These are phyloP conservation scores for Diaporthe batatas DNA, from an alignment of 2,329 filamentous ascomycete genomes.

Conservation along the genomic window DNA sequence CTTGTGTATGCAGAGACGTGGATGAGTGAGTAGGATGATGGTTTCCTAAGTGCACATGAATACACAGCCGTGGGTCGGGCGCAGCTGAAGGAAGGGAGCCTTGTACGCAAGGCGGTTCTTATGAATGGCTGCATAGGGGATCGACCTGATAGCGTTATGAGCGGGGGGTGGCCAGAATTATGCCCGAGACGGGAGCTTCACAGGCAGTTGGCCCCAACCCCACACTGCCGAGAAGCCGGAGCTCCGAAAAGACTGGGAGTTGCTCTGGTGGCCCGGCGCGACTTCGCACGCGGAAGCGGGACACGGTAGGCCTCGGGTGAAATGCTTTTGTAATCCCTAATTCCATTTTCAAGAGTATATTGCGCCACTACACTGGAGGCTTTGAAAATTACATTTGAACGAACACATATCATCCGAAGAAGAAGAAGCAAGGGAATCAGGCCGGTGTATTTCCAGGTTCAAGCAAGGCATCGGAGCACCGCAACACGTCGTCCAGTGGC, in stretches of 20 bases:
- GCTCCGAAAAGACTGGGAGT: slow-evolving; percentile 22
- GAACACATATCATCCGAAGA: no score
- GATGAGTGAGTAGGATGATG: background rate
- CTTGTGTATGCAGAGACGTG: background rate
- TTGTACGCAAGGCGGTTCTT: slow-evolving; percentile 14
- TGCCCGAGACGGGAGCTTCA: slow-evolving; percentile 27
- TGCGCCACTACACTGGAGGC: no score
- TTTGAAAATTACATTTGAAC: background rate
- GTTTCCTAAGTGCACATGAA: background rate
- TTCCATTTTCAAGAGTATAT: background rate
- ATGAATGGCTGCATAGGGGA: slow-evolving; percentile 9
- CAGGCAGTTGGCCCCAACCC: background rate
- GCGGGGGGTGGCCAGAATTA: slow-evolving; percentile 30
- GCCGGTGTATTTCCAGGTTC: background rate
- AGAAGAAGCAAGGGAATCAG: background rate
- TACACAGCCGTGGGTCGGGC: background rate
- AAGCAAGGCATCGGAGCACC: background rate
- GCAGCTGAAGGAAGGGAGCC: slow-evolving; percentile 13
- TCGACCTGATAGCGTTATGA: background rate
- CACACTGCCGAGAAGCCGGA: slow-evolving; percentile 33
- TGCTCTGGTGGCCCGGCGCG: slow-evolving; percentile 16
- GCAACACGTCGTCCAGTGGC: background rate
- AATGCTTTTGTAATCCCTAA: background rate
- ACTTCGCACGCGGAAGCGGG: slow-evolving; percentile 4
- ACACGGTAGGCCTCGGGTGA: background rate